phyloP scores from a whole-genome alignment of 148 eudicot genomes.

The Chenopodium berlandieri region DNA sequence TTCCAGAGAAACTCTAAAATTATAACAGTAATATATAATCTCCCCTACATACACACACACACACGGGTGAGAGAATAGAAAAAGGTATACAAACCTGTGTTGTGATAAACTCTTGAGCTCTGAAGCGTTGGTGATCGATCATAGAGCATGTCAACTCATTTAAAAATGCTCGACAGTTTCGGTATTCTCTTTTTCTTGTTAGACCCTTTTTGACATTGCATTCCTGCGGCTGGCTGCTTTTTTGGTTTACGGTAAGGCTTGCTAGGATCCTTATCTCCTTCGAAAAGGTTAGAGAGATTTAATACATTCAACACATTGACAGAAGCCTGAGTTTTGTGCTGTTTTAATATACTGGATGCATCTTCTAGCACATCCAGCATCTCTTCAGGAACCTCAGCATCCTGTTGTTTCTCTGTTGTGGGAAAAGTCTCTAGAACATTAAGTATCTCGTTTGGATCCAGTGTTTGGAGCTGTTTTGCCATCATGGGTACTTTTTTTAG shows the following conservation, averaged over 20 bases:
- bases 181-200: background rate
- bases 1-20: background rate
- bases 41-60: no score
- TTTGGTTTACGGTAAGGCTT: slow-evolving; percentile 15
- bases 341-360: background rate
- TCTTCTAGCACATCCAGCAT: background rate
- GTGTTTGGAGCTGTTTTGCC: background rate
- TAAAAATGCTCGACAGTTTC: slow-evolving; percentile 29
- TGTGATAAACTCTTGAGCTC: background rate
- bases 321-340: slow-evolving; percentile 9
- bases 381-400: background rate
- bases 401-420: background rate
- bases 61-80: background rate
- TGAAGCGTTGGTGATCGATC: background rate
- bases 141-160: slow-evolving; percentile 14
- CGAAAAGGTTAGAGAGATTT: slow-evolving; percentile 11
- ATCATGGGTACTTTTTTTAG: background rate
- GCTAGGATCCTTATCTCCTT: slow-evolving; percentile 13
- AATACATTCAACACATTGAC: background rate
- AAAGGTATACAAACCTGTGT: slow-evolving; percentile 12
- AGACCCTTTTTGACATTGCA: slow-evolving; percentile 2
- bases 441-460: background rate
- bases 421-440: slow-evolving; percentile 5
- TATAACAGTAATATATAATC: background rate
- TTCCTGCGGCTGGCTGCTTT: slow-evolving; percentile 16